Base-by-base conservation (phyloP, 1,284 basidiomycete species). In the Mycena sp. region DNA sequence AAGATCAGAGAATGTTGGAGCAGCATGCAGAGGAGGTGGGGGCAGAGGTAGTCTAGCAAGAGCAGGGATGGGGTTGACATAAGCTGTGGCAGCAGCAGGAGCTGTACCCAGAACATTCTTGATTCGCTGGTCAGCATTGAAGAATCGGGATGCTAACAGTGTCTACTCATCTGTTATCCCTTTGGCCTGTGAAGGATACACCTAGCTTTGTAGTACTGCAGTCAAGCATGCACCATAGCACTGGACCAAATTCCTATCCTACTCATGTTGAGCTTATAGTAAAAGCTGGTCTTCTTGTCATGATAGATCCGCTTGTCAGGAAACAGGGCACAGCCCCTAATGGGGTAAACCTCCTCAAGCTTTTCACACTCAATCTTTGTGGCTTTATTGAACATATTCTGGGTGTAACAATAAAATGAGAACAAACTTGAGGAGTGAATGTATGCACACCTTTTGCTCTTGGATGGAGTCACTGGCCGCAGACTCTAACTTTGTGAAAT, bases 121-220 rank as follows among this genome's bases (percentile, higher is more conserved):
- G 37, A 53, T 53, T 28, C 51, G 51, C 23, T 53, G 35, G 17
- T 41, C 41, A 28, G 51, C 51, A 29, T 53, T 25, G 23, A 53
- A 53, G 38, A 53, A 53, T 9, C 26, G 37, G 7, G 35, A 40
- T 6, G 16, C 26, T 7, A 40, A 9, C 4, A 21, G 50, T 7
- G 50, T n/a, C 10, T 5, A 38, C 23, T 52, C 50, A 35, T 52
- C 50, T 3, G 50, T 40, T 21, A 26, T 26, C 16, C 29, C 29
- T 25, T 53, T 5, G 3, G 51, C 35, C 51, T 53, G 26, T 11
- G n/a, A n/a, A n/a, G n/a, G n/a, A 41, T 21, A 25, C 17, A 4
- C 10, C 28, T 19, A 12, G 32, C 6, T 26, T 4, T 6, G 19
- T 12, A 2, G 17, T 21, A 40, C 35, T 17, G 16, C 12, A 29